phyloP scores from a whole-genome alignment of 495 filamentous ascomycete genomes.

The Neurospora africana region DNA sequence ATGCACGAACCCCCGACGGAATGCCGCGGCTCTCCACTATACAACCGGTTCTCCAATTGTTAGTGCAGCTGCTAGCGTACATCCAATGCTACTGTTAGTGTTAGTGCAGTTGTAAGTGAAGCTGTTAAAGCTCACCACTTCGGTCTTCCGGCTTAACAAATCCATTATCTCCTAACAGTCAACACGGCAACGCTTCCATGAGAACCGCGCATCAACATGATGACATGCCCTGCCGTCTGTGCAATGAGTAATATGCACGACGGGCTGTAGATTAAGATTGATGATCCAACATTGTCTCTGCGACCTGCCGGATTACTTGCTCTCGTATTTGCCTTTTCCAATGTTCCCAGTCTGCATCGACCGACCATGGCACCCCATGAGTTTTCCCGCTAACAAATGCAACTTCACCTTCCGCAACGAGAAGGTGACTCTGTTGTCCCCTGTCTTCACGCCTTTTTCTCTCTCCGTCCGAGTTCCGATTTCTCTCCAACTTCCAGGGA shows the following conservation, averaged over 20 bases:
- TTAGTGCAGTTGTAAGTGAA: neutral
- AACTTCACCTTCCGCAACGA: slow-evolving; percentile 3
- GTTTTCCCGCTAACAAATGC: neutral
- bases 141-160: neutral
- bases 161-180: neutral
- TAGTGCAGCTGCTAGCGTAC: neutral
- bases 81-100: neutral
- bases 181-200: neutral
- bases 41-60: neutral
- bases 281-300: neutral
- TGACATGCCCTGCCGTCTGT: neutral
- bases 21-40: neutral
- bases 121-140: neutral
- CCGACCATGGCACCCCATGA: neutral
- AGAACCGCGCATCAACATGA: neutral
- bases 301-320: neutral
- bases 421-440: slow-evolving; percentile 2
- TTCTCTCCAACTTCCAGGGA: neutral
- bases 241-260: neutral
- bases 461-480: neutral
- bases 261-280: neutral
- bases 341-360: neutral
- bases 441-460: neutral
- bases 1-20: too few relatives aligned
- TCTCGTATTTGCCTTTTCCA: neutral